Evolutionary conservation across 2,329 filamentous ascomycete genomes (phyloP).

Genomic region (Phyllosticta citrichinensis): DNA sequence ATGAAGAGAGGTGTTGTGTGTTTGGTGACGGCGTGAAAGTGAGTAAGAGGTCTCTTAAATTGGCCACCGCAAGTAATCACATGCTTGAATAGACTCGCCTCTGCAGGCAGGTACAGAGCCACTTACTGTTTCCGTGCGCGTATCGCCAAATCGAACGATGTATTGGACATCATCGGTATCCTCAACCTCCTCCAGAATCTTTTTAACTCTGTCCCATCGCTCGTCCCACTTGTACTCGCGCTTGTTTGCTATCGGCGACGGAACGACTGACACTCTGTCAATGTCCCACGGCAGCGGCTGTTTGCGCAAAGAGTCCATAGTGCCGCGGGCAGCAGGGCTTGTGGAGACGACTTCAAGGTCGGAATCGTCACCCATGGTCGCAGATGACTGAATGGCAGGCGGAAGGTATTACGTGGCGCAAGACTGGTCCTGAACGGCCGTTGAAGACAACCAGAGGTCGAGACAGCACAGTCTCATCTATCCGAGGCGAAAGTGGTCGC

Average conservation of each 20-base stretch:
- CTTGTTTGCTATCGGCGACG: conserved; percentile 12
- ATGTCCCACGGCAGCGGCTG: background rate
- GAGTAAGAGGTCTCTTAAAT: background rate
- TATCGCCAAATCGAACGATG: conserved; percentile 33
- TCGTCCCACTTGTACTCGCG: conserved; percentile 26
- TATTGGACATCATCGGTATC: conserved; percentile 26
- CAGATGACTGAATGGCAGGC: too few relatives aligned
- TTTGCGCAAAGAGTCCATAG: background rate
- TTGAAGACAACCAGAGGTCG: background rate
- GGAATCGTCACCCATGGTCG: background rate
- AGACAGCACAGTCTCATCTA: background rate
- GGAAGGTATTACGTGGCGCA: background rate
- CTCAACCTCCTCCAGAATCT: conserved; percentile 30
- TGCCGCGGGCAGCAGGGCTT: background rate
- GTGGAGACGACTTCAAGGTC: background rate
- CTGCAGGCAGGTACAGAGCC: background rate
- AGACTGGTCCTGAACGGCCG: background rate
- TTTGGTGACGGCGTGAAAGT: background rate
- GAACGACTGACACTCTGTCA: background rate
- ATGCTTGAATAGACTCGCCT: background rate
- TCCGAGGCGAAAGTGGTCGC: background rate
- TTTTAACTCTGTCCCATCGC: conserved; percentile 25
- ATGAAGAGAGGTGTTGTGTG: background rate
- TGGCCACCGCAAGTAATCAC: background rate
- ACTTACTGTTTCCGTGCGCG: conserved; percentile 32